Conservation (phyloP, 2,329 filamentous ascomycete species). For the Xylaria sp. region DNA sequence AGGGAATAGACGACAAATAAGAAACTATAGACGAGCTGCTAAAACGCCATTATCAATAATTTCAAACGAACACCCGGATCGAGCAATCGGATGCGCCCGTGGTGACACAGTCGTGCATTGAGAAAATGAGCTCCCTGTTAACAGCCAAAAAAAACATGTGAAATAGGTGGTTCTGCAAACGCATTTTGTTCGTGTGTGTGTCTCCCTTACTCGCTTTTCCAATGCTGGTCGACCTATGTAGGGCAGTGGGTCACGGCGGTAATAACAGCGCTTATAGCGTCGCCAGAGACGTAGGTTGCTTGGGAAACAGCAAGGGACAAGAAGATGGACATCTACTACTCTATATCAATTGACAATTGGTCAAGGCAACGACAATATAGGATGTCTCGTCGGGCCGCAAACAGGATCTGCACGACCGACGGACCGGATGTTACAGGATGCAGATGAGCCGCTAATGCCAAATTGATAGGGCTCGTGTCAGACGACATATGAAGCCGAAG, state of each 20-base stretch:
- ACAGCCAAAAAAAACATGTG: conserved; percentile 12
- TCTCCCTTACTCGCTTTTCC: conserved; percentile 10
- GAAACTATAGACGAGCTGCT: conserved; percentile 14
- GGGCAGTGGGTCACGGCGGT: conserved; percentile 9
- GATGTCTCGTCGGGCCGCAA: conserved; percentile 6
- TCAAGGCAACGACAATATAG: conserved; percentile 6
- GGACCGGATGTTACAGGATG: conserved; percentile 22
- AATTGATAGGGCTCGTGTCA: conserved; percentile 22
- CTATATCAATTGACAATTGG: conserved; percentile 12
- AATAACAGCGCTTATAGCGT: conserved; percentile 14
- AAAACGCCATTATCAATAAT: conserved; percentile 20
- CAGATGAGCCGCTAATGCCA: conserved; percentile 20
- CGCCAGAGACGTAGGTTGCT: conserved; percentile 2
- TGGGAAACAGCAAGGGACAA: conserved; percentile 9
- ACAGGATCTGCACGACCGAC: conserved; percentile 13
- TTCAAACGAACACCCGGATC: conserved; percentile 7
- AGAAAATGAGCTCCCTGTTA: conserved; percentile 5
- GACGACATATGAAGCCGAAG: conserved; percentile 16
- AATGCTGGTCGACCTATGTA: conserved; percentile 7
- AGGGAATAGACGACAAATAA: conserved; percentile 29
- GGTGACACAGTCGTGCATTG: conserved; percentile 5
- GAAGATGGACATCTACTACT: conserved; percentile 21
- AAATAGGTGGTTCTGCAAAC: conserved; percentile 11
- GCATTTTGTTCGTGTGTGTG: conserved; percentile 8
- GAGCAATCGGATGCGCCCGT: conserved; percentile 13